Conservation (phyloP, 2,329 filamentous ascomycete species). For the Diplodia sapinea region DNA sequence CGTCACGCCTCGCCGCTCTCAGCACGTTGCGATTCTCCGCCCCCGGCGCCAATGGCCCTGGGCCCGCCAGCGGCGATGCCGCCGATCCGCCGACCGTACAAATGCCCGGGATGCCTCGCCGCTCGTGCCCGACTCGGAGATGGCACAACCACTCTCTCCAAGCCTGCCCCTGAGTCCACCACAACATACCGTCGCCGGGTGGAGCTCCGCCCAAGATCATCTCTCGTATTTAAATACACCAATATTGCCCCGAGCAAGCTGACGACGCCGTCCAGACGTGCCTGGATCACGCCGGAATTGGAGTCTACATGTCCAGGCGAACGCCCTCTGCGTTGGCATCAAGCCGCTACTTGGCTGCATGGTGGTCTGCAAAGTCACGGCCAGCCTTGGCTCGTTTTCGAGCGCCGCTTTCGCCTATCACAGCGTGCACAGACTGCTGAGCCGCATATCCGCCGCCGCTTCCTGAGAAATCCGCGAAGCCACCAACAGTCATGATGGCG, state of each 20-base stretch:
- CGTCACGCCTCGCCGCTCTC: not conserved
- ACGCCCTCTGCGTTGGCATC: not conserved
- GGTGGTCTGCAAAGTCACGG: not conserved
- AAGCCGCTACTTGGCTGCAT: not conserved
- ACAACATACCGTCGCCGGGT: constrained; percentile 3
- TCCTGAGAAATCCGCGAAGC: not conserved
- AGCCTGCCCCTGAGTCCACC: constrained; percentile 5
- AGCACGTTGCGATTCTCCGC: not conserved
- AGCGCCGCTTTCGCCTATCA: not conserved
- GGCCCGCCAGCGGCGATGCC: not conserved
- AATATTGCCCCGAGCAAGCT: not conserved
- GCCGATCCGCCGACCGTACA: not conserved
- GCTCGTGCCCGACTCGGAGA: constrained; percentile 1
- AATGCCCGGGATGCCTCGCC: not conserved
- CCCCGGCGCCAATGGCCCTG: not conserved
- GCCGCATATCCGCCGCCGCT: not conserved
- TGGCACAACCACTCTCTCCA: not conserved
- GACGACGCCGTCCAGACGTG: not conserved
- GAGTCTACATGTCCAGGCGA: not conserved
- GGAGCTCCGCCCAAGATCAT: not conserved
- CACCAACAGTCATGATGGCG: not conserved
- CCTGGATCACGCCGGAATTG: not conserved
- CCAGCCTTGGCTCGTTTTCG: not conserved
- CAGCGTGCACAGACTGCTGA: constrained; percentile 2
- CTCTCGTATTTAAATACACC: constrained; percentile 11